Evolutionary conservation across 306 rosid genomes (phyloP).

Genomic region (Glycine latifolia): DNA sequence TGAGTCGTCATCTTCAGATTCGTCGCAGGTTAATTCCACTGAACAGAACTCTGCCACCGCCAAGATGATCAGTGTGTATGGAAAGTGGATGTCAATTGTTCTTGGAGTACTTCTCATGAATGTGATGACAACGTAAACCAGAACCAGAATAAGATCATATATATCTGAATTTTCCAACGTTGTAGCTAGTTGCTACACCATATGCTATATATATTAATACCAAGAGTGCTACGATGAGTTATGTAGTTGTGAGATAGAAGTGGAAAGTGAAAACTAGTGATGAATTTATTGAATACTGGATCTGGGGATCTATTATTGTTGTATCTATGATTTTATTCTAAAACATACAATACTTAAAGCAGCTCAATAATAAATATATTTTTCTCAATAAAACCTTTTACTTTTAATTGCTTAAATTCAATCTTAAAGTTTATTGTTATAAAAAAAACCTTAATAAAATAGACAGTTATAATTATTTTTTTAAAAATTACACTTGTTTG

Average conservation of each 20-base stretch:
- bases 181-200: background rate
- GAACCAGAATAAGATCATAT: background rate
- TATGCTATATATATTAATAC: background rate
- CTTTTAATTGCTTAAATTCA: no score
- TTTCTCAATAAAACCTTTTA: no score
- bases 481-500: no score
- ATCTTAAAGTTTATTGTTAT: no score
- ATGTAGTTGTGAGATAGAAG: background rate
- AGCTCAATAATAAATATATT: background rate
- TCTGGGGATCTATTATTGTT: background rate
- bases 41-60: constrained; percentile 6
- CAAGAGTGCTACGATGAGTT: background rate
- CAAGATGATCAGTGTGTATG: constrained; percentile 12
- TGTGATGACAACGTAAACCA: background rate
- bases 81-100: constrained; percentile 35
- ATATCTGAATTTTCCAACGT: background rate
- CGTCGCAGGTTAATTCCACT: constrained; percentile 11
- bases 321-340: background rate
- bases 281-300: background rate
- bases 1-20: background rate
- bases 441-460: no score
- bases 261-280: background rate
- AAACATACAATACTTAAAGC: background rate
- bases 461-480: no score
- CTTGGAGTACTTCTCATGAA: constrained; percentile 25